phyloP scores from a whole-genome alignment of 331 rosid genomes.

The Prunus yedoensis region DNA sequence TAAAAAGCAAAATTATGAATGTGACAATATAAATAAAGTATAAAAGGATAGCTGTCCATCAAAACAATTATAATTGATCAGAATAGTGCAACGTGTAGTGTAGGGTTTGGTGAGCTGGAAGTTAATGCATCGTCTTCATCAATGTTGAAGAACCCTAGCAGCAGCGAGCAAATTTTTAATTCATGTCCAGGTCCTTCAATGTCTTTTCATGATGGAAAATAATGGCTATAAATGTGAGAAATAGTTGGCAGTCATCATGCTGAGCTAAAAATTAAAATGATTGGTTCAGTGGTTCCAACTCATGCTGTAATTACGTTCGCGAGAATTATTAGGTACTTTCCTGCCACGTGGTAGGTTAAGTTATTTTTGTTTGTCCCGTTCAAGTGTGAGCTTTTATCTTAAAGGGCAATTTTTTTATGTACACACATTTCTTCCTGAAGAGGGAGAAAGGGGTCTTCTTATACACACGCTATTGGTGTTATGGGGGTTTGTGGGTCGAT shows the following conservation, averaged over 20 bases:
- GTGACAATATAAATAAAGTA: not conserved
- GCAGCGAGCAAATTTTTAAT: too few species aligned
- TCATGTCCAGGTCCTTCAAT: not conserved
- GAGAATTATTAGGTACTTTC: too few species aligned
- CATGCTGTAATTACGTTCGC: too few species aligned
- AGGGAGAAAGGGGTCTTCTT: too few species aligned
- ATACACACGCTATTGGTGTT: too few species aligned
- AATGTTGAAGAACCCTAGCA: not conserved
- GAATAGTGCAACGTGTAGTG: not conserved
- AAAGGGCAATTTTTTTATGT: too few species aligned
- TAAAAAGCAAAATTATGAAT: too few species aligned
- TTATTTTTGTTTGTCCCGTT: too few species aligned
- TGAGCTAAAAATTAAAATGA: not conserved
- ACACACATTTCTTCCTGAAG: too few species aligned
- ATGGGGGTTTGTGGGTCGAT: too few species aligned
- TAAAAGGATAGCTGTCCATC: not conserved
- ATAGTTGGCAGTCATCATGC: not conserved
- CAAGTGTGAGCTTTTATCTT: too few species aligned
- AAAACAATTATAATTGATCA: not conserved
- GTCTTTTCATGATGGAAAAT: not conserved
- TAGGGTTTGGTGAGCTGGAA: not conserved
- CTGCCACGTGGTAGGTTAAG: too few species aligned
- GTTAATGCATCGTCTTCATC: not conserved
- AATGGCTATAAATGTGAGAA: not conserved
- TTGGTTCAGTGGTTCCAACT: not conserved